Evolutionary conservation across 169 alveolate genomes (phyloP), one percentile per base, ranked within the genome.

Genomic region (Plasmodium fragile): DNA sequence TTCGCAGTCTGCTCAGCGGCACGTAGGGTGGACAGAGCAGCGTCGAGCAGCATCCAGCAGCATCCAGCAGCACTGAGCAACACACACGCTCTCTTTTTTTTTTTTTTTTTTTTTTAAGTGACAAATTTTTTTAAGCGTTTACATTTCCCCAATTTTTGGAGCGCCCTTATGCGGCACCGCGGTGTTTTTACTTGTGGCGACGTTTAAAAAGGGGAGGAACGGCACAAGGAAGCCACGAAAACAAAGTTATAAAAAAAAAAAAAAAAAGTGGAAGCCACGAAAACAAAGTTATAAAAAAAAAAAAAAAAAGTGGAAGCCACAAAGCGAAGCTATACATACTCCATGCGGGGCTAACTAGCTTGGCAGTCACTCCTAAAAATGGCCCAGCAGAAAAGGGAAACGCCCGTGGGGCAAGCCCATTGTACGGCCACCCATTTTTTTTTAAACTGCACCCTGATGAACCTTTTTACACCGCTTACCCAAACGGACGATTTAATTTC

Each of bases 1-100:
- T 85, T 32, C 78, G 93, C 45, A 85, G 93, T 36, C 53, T 85
- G 30, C 43, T 85, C 25, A 85, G 93, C 30, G 93, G 93, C 28
- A 34, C 93, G 8, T 84, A 53, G 55, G n/a, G 34, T 52, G 4
- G 32, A 4, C 0, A n/a, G 16, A 11, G 25, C 55, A 1, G n/a
- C 0, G 10, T 5, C 55, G 18, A 45, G 55, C 55, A 13, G 18
- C 16, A 6, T 0, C 4, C 18, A 11, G 18, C 55, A 6, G 55
- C 18, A 45, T 41, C 52, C 16, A 2, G 10, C 0, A 41, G 32
- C 36, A 34, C 41, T 34, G 41, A 49, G 59, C 22, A 49, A 49
- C 59, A 43, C 59, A 49, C 59, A 43, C 22, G 59, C 22, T 65
- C 36, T 65, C 36, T n/a, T 65, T 65, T 65, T 65, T 34, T 34